A percentile compares a stretch with the other conserved stretches of the same genome.
Conservation (phyloP, 73 alveolate genomes). For the Symbiodinium natans region DNA sequence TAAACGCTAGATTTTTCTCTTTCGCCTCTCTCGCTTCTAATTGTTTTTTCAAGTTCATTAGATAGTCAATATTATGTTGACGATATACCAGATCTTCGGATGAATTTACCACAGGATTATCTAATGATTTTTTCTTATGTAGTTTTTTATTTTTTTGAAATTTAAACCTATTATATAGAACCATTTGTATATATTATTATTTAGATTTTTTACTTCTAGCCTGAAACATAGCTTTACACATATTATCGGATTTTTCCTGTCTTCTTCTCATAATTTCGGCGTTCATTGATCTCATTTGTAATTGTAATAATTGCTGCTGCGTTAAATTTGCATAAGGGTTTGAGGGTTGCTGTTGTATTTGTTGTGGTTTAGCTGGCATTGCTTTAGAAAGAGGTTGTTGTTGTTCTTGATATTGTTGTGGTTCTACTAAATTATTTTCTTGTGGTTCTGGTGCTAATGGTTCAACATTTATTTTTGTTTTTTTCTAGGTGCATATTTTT, state of each 20-base stretch:
- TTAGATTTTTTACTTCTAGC: background rate
- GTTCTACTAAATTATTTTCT: too few relatives aligned
- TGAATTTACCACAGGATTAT: background rate
- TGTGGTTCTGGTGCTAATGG: too few relatives aligned
- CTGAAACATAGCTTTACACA: background rate
- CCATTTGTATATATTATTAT: background rate
- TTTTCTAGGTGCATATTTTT: background rate
- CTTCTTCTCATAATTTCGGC: background rate
- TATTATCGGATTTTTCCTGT: background rate
- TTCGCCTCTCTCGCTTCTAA: background rate
- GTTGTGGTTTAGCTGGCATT: too few relatives aligned
- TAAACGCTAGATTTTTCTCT: background rate
- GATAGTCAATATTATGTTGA: background rate
- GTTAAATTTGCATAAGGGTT: background rate
- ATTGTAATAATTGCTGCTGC: background rate
- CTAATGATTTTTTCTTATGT: background rate
- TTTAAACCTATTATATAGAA: background rate
- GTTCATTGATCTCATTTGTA: background rate
- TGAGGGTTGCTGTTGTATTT: too few relatives aligned
- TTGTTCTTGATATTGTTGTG: too few relatives aligned
- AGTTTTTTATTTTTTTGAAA: background rate
- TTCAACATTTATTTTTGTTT: too few relatives aligned
- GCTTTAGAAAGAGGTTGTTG: too few relatives aligned
- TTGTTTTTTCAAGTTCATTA: background rate
- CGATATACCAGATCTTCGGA: background rate